phyloP scores from a whole-genome alignment of 805 yeast species.

The Sungouiozyma ichnusensis region DNA sequence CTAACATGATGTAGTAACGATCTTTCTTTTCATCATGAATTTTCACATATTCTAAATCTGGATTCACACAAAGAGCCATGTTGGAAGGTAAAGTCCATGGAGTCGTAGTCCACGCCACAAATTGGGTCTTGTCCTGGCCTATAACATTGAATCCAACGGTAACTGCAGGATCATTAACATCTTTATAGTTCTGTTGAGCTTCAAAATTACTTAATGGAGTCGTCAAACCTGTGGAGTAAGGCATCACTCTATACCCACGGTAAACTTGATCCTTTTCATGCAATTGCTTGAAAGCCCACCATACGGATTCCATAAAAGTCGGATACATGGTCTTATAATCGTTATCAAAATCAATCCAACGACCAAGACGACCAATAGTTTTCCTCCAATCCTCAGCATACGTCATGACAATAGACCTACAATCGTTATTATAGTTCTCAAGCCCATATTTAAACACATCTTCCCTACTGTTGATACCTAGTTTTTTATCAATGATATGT shows the following conservation, averaged over 20 bases:
- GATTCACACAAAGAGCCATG: constrained; percentile 84
- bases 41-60: constrained; percentile 83
- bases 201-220: constrained; percentile 96
- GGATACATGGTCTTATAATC: constrained; percentile 97
- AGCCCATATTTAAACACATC: constrained; percentile 93
- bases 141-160: constrained; percentile 78
- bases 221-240: constrained; percentile 94
- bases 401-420: constrained; percentile 95
- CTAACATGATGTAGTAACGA: constrained; percentile 73
- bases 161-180: constrained; percentile 93
- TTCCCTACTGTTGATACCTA: constrained; percentile 84
- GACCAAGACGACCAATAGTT: constrained; percentile 88
- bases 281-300: constrained; percentile 97
- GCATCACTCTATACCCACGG: constrained; percentile 96
- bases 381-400: constrained; percentile 92
- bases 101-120: constrained; percentile 98
- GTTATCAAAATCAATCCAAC: constrained; percentile 99
- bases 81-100: constrained; percentile 99
- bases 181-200: constrained; percentile 97
- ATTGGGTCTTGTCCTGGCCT: constrained; percentile 68
- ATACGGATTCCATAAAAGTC: constrained; percentile 91
- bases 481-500: constrained; percentile 95
- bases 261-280: constrained; percentile 81
- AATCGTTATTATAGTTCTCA: constrained; percentile 86
- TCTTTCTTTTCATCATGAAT: constrained; percentile 82